Evolutionary conservation across 768 basidiomycete genomes (phyloP), one percentile per base, ranked within the genome.

Genomic region (Hydnum rufescens): DNA sequence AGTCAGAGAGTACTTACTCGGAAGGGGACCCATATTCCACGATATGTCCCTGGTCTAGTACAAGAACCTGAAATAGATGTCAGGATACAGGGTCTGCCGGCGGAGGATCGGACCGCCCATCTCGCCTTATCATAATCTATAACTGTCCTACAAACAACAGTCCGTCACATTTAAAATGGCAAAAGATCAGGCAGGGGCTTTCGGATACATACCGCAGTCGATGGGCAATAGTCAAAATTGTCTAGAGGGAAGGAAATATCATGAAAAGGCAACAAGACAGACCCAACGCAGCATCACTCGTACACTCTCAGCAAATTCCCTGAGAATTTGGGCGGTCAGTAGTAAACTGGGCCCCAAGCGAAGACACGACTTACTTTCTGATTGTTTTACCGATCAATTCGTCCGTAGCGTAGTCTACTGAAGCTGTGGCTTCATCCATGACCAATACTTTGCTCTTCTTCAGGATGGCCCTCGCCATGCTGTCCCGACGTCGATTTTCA

Each of bases 391-490:
- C 72, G 58, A 86, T 90, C 3, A 89, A 70, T 60, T 88, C 85
- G 61, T 92, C 87, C 0, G 88, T 89, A 22, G 84, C 84, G 62
- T 88, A 84, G 62, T 86, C 83, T 46, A 85, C 84, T 55, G 50
- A 30, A 16, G 49, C 49, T 8, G 49, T 51, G 5, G 49, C 49
- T 65, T 88, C 86, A 59, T 87, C 86, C 86, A 88, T 87, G 55
- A 88, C 73, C 26, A 88, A 64, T 13, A 89, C 69, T 58, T 74
- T 84, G 36, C 82, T 78, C 4, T 81, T 71, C 62, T 82, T 82
- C 25, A 89, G 63, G 55, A 89, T 85, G 2, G 86, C 84, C 51
- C 85, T 72, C 3, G 86, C 86, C 84, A 89, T 86, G 61, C 85
- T 64, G 34, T 19, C 19, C 34, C 46, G 22, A 42, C 19, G 36